Percentiles rank a stretch among this genome's conserved stretches.
Evolutionary conservation across 805 yeast genomes (phyloP).

Genomic region (Metschnikowia colocasiae): DNA sequence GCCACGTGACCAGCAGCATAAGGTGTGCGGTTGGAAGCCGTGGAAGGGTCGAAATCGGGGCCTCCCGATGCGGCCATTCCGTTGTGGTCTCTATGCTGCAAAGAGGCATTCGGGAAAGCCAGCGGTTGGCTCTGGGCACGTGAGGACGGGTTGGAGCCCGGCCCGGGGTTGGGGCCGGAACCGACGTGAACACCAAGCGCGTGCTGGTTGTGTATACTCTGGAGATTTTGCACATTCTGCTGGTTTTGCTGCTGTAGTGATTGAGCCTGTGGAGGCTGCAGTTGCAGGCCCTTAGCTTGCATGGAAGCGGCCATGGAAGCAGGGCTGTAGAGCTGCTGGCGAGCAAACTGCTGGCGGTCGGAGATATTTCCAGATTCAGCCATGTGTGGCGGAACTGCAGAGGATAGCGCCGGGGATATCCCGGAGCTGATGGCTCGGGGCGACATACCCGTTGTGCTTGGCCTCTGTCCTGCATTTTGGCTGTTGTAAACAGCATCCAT

Average conservation of each 20-base stretch:
- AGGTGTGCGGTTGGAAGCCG: background rate
- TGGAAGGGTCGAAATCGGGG: background rate
- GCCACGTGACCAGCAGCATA: background rate
- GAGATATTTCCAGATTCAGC: background rate
- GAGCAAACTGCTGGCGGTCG: constrained; percentile 3
- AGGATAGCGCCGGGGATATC: background rate
- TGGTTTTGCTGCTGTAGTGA: constrained; percentile 10
- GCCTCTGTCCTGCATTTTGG: constrained; percentile 3
- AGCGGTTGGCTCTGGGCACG: background rate
- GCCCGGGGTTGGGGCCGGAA: background rate
- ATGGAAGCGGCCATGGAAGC: constrained; percentile 7
- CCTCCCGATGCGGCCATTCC: background rate
- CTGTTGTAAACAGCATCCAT: constrained; percentile 4
- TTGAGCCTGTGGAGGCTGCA: constrained; percentile 2
- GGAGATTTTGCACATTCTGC: constrained; percentile 5
- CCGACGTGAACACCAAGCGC: background rate
- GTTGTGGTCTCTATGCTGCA: background rate
- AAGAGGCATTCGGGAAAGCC: background rate
- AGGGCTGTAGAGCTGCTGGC: constrained; percentile 5
- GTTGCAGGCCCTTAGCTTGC: constrained; percentile 8
- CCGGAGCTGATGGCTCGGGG: background rate
- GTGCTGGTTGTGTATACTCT: background rate
- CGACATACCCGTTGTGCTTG: background rate
- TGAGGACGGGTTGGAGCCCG: background rate
- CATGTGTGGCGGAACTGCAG: constrained; percentile 3